phyloP scores from a whole-genome alignment of 163 green algal species.

The Scenedesmus sp. region DNA sequence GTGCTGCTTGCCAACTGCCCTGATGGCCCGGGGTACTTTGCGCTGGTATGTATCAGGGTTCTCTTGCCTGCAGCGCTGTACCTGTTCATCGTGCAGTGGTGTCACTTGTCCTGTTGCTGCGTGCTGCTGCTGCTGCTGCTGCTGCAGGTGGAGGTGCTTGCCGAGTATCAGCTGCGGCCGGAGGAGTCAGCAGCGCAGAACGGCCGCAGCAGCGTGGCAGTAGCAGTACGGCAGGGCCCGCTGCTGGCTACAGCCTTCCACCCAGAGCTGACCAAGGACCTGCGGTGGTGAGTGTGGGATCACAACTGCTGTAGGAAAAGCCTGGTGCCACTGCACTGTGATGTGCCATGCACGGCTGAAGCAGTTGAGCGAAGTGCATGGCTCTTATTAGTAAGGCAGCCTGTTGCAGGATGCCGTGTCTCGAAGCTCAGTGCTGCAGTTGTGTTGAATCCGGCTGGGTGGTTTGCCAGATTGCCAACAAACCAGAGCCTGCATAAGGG shows the following conservation, averaged over 20 bases:
- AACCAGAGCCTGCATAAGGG: too few relatives aligned
- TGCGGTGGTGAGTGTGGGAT: slow-evolving; percentile 76
- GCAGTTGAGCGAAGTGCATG: too few relatives aligned
- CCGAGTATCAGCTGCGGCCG: slow-evolving; percentile 72
- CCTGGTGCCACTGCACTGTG: too few relatives aligned
- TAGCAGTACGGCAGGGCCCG: slow-evolving; percentile 87
- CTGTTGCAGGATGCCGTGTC: too few relatives aligned
- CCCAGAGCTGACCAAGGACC: slow-evolving; percentile 96
- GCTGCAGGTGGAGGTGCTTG: slow-evolving; percentile 84
- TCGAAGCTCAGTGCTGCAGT: too few relatives aligned
- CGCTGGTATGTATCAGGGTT: too few relatives aligned
- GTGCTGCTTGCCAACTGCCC: neutral
- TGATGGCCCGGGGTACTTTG: neutral
- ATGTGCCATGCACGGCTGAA: too few relatives aligned
- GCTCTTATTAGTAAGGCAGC: too few relatives aligned
- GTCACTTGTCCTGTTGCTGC: neutral
- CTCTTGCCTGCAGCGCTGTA: neutral
- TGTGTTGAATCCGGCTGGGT: too few relatives aligned
- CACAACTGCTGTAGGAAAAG: neutral
- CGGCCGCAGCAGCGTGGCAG: slow-evolving; percentile 54
- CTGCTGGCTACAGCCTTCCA: slow-evolving; percentile 98
- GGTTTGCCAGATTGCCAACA: too few relatives aligned
- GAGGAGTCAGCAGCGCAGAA: slow-evolving; percentile 65
- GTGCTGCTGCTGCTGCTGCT: neutral
- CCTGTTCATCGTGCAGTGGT: neutral